These are phyloP conservation scores for Spergularia marina DNA, from an alignment of 148 eudicot species.

Conservation along the genomic window DNA sequence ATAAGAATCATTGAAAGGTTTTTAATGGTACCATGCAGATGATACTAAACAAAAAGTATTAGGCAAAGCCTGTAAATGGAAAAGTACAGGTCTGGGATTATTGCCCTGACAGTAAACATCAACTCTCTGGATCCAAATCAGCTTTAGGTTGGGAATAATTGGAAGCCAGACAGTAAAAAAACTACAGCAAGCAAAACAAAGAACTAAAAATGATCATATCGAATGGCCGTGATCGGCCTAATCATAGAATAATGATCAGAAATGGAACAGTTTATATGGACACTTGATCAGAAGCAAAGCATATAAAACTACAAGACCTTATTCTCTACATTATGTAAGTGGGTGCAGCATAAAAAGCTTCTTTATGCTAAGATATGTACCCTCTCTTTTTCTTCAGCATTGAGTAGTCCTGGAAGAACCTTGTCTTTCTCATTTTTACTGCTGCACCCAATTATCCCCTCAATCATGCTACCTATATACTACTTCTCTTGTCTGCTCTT, in stretches of 20 bases:
- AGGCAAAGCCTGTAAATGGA: slow-evolving; percentile 4
- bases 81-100: neutral
- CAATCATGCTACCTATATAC: slow-evolving; percentile 47
- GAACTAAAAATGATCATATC: slow-evolving; percentile 1
- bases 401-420: slow-evolving; percentile 35
- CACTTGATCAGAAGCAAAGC: slow-evolving; percentile 18
- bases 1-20: slow-evolving; percentile 2
- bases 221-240: slow-evolving; percentile 18
- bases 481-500: slow-evolving; percentile 27
- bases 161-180: neutral
- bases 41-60: slow-evolving; percentile 7
- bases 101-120: neutral
- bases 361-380: slow-evolving; percentile 43
- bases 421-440: slow-evolving; percentile 31
- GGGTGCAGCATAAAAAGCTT: slow-evolving; percentile 76
- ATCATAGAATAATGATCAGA: slow-evolving; percentile 20
- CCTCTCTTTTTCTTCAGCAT: slow-evolving; percentile 25
- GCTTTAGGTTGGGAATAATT: slow-evolving; percentile 12
- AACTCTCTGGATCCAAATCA: slow-evolving; percentile 8
- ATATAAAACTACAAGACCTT: slow-evolving; percentile 24
- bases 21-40: neutral
- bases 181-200: neutral
- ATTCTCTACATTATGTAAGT: slow-evolving; percentile 49
- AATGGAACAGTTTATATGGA: slow-evolving; percentile 17
- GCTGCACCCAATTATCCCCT: slow-evolving; percentile 40